Evolutionary conservation across 2,329 filamentous ascomycete genomes (phyloP).

Genomic region (Stylonectria norvegica): DNA sequence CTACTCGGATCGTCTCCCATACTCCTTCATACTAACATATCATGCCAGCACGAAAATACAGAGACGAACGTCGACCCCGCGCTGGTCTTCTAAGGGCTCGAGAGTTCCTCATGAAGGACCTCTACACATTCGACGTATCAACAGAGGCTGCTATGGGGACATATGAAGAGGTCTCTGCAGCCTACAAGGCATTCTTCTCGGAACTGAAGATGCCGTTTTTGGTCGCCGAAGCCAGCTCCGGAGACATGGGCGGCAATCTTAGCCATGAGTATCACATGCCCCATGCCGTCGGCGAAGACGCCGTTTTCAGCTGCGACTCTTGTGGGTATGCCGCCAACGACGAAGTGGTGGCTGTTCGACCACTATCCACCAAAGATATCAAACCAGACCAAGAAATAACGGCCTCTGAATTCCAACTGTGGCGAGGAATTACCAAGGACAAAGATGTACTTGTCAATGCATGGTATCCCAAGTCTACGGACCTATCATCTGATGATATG

Average conservation of each 20-base stretch:
- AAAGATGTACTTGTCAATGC: slow-evolving; percentile 65
- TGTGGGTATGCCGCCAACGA: slow-evolving; percentile 84
- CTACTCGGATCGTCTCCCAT: background rate
- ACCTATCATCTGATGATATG: slow-evolving; percentile 27
- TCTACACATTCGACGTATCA: slow-evolving; percentile 87
- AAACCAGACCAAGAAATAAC: too few species aligned
- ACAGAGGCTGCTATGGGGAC: slow-evolving; percentile 69
- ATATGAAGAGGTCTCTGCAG: slow-evolving; percentile 68
- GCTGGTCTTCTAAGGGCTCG: slow-evolving; percentile 83
- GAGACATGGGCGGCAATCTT: slow-evolving; percentile 89
- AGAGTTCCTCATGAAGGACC: slow-evolving; percentile 97
- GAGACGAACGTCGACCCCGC: slow-evolving; percentile 84
- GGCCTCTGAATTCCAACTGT: slow-evolving; percentile 38
- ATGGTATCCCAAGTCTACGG: slow-evolving; percentile 53
- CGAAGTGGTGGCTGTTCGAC: slow-evolving; percentile 62
- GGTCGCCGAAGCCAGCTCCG: slow-evolving; percentile 85
- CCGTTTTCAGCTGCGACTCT: slow-evolving; percentile 67
- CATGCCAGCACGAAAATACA: slow-evolving; percentile 75
- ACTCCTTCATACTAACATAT: slow-evolving; percentile 15
- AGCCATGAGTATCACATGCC: slow-evolving; percentile 95
- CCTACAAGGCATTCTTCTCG: slow-evolving; percentile 75
- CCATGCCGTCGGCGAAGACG: slow-evolving; percentile 78
- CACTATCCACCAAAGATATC: slow-evolving; percentile 1
- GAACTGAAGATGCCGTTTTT: slow-evolving; percentile 81
- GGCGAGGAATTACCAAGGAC: slow-evolving; percentile 66